These are phyloP conservation scores for Rhodamnia rubescens DNA, from an alignment of 345 rosid species.

Conservation along the genomic window DNA sequence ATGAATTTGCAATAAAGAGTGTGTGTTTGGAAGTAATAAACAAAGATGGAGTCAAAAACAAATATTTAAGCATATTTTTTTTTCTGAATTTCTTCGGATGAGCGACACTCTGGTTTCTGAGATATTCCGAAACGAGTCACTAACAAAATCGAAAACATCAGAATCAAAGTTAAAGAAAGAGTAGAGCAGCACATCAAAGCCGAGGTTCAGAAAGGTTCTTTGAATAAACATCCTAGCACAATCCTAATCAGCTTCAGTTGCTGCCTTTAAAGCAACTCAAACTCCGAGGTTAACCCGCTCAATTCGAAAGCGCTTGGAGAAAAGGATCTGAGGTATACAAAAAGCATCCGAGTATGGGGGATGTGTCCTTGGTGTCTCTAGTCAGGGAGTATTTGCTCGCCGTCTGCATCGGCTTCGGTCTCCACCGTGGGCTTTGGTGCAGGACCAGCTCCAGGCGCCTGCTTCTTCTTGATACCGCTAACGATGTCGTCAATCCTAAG, in stretches of 20 bases:
- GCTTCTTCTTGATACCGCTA: constrained; percentile 94
- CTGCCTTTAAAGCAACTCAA: neutral
- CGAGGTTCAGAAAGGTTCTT: neutral
- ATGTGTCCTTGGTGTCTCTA: constrained; percentile 2
- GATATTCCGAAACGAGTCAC: neutral
- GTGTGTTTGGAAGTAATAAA: neutral
- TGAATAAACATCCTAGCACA: neutral
- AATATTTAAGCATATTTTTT: neutral
- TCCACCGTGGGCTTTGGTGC: constrained; percentile 63
- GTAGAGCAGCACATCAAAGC: neutral
- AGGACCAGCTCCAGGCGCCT: constrained; percentile 65
- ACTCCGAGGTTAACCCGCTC: neutral
- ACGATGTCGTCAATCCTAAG: constrained; percentile 91
- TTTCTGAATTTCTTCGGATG: neutral
- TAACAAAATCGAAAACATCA: neutral
- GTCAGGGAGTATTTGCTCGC: constrained; percentile 87
- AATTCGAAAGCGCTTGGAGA: neutral
- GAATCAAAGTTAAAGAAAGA: neutral
- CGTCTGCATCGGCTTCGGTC: constrained; percentile 88
- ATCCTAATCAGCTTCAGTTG: neutral
- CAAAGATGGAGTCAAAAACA: neutral
- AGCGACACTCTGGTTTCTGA: neutral
- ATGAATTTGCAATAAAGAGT: neutral
- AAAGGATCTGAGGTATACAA: neutral
- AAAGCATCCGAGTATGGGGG: neutral